These are phyloP conservation scores for Clitopilus passeckerianus DNA, from an alignment of 768 basidiomycete genomes.

Conservation along the genomic window DNA sequence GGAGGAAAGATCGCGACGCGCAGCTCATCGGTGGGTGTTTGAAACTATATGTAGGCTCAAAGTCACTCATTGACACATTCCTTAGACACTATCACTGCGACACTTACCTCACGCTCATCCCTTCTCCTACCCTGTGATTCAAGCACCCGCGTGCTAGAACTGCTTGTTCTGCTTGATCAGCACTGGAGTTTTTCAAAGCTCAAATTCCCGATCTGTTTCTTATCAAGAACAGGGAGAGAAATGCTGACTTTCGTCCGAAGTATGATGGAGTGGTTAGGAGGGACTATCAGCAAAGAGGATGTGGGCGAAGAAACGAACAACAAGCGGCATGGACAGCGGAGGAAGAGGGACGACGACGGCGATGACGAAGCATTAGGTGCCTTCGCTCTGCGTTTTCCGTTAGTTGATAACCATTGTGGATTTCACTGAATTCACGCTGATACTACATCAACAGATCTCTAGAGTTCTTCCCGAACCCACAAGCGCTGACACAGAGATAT, in stretches of 20 bases:
- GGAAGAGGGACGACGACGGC: conserved; percentile 60
- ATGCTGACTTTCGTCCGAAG: conserved; percentile 92
- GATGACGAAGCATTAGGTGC: conserved; percentile 85
- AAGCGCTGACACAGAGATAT: conserved; percentile 74
- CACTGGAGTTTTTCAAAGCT: conserved; percentile 92
- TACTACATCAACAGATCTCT: conserved; percentile 55
- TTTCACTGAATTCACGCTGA: neutral
- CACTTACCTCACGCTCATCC: conserved; percentile 74
- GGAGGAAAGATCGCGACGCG: conserved; percentile 86
- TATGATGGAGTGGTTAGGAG: conserved; percentile 99
- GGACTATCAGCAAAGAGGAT: conserved; percentile 89
- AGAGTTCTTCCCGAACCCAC: conserved; percentile 87
- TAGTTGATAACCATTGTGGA: conserved; percentile 15
- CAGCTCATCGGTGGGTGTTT: conserved; percentile 67
- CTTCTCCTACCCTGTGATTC: conserved; percentile 90
- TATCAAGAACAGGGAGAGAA: conserved; percentile 86
- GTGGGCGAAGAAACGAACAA: conserved; percentile 73
- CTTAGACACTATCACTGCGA: conserved; percentile 83
- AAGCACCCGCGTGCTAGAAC: conserved; percentile 90
- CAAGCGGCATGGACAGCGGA: conserved; percentile 46
- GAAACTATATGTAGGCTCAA: conserved; percentile 1
- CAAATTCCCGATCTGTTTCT: conserved; percentile 87
- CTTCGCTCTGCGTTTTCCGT: conserved; percentile 87
- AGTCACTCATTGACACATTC: conserved; percentile 4
- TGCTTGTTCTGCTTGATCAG: conserved; percentile 94